Percentiles rank a stretch among this genome's conserved stretches.
phyloP scores from a whole-genome alignment of 345 rosid species.

The Citrus glauca region DNA sequence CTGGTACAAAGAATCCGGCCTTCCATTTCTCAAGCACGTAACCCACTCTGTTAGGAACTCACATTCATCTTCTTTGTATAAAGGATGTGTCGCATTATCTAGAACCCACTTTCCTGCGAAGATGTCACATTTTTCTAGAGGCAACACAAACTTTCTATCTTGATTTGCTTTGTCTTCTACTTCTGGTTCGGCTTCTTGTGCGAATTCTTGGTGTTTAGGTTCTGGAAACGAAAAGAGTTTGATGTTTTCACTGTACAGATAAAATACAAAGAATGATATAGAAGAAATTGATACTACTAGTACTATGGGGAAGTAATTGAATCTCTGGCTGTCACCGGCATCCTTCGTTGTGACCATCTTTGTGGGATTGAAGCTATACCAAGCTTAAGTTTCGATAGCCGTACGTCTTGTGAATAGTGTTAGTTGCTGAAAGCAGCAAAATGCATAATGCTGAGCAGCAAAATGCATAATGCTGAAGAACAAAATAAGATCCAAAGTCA shows the following conservation, averaged over 20 bases:
- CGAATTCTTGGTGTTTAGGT: conserved; percentile 17
- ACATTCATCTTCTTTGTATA: conserved; percentile 75
- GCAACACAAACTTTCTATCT: conserved; percentile 21
- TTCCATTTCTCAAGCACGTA: conserved; percentile 70
- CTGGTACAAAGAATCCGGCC: conserved; percentile 76
- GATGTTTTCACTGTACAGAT: conserved; percentile 35
- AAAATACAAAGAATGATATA: conserved; percentile 44
- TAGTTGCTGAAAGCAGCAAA: not conserved
- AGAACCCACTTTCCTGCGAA: conserved; percentile 77
- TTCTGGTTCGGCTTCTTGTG: not conserved
- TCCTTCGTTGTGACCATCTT: conserved; percentile 18
- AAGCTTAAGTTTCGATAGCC: not conserved
- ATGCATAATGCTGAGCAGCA: not conserved
- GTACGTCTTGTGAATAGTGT: not conserved
- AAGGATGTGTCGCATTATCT: conserved; percentile 55
- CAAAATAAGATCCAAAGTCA: not conserved
- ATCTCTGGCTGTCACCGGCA: conserved; percentile 14
- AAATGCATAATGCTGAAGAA: not conserved
- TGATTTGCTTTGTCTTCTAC: not conserved
- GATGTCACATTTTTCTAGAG: conserved; percentile 60
- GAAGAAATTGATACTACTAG: conserved; percentile 29
- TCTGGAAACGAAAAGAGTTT: conserved; percentile 25
- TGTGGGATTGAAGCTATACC: not conserved
- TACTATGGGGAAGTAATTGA: conserved; percentile 28
- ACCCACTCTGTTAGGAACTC: conserved; percentile 61